Evolutionary conservation across 163 green algal species (phyloP).

Genomic region (Chlorella variabilis): DNA sequence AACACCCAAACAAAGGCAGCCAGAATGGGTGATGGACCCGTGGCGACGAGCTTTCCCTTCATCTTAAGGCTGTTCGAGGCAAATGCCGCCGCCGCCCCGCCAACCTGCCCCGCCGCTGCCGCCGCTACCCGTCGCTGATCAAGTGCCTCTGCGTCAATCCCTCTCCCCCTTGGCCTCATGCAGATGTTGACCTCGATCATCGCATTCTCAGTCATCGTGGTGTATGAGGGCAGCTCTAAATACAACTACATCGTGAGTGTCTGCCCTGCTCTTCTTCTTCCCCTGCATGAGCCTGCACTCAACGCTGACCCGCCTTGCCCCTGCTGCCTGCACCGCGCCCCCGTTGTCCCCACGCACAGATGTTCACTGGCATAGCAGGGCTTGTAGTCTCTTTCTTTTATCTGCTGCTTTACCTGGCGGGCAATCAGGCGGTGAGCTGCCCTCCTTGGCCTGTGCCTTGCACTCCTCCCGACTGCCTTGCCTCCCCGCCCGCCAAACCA

Average conservation of each 20-base stretch:
- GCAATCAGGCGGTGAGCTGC: constrained; percentile 10
- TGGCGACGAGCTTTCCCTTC: neutral
- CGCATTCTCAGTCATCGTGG: neutral
- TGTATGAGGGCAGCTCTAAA: neutral
- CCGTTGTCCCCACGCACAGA: too few species aligned
- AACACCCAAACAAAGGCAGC: too few species aligned
- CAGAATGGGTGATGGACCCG: neutral
- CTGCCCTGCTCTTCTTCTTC: neutral
- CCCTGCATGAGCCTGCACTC: neutral
- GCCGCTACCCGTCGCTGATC: too few species aligned
- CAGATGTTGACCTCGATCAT: constrained; percentile 18
- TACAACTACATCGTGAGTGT: constrained; percentile 28
- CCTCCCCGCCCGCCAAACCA: too few species aligned
- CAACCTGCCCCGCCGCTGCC: neutral
- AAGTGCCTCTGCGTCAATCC: neutral
- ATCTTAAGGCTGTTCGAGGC: constrained; percentile 20
- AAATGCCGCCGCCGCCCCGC: neutral
- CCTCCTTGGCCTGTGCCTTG: neutral
- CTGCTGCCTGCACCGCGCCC: too few species aligned
- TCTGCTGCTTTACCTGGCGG: neutral
- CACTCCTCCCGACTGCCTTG: too few species aligned
- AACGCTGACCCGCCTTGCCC: too few species aligned
- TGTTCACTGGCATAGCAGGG: neutral
- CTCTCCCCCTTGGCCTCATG: neutral
- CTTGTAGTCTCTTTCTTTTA: neutral